Evolutionary conservation across 2,329 filamentous ascomycete genomes (phyloP).

Genomic region (Paradendryphiella salina): DNA sequence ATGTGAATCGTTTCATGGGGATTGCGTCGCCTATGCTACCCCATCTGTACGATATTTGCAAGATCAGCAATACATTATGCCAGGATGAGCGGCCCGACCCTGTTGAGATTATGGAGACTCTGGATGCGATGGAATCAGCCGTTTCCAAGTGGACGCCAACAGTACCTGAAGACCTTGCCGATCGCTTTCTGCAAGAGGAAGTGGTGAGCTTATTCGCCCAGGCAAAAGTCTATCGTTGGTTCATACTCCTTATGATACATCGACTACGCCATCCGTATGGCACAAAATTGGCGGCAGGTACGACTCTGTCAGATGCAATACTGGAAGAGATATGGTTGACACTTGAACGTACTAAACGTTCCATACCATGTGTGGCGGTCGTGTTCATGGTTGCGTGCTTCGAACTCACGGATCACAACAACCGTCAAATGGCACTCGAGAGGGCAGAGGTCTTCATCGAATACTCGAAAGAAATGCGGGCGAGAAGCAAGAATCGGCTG

Average conservation of each 20-base stretch:
- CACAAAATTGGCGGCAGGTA: slow-evolving; percentile 1
- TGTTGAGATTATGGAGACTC: neutral
- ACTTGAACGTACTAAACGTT: neutral
- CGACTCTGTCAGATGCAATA: slow-evolving; percentile 5
- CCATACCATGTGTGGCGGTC: neutral
- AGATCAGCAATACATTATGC: slow-evolving; percentile 1
- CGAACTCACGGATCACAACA: neutral
- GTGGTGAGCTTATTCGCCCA: slow-evolving; percentile 5
- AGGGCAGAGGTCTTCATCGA: neutral
- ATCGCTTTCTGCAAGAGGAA: slow-evolving; percentile 7
- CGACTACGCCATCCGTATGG: slow-evolving; percentile 11
- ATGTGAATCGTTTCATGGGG: slow-evolving; percentile 6
- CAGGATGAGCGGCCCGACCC: neutral
- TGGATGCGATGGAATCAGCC: slow-evolving; percentile 4
- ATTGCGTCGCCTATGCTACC: slow-evolving; percentile 7
- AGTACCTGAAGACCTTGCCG: neutral
- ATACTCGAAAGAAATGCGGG: neutral
- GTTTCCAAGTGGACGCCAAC: slow-evolving; percentile 3
- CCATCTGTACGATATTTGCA: slow-evolving; percentile 4
- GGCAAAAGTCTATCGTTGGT: slow-evolving; percentile 8
- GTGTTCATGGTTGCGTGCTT: slow-evolving; percentile 7
- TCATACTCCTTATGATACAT: slow-evolving; percentile 5
- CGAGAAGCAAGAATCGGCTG: slow-evolving; percentile 3
- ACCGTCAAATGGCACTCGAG: slow-evolving; percentile 5
- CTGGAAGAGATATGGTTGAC: neutral